Conservation (phyloP, 2,329 filamentous ascomycete genomes). For the Trichoderma breve region DNA sequence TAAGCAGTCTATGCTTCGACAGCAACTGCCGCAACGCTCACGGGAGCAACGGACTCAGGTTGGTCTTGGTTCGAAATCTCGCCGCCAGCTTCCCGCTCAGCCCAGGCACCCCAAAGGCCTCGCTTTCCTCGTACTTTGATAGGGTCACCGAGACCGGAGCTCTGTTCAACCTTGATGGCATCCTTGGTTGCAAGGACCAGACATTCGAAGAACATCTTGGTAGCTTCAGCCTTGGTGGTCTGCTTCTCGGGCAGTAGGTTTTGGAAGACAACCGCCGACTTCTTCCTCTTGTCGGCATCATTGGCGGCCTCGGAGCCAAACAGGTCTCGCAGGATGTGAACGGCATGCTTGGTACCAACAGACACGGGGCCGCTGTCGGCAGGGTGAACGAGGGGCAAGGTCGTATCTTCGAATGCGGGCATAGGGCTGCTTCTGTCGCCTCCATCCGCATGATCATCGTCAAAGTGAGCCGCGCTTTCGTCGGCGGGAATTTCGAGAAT, state of each 20-base stretch:
- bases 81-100: slow-evolving; percentile 69
- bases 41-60: slow-evolving; percentile 36
- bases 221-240: slow-evolving; percentile 85
- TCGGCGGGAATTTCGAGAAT: slow-evolving; percentile 64
- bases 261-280: slow-evolving; percentile 80
- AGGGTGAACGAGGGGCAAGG: slow-evolving; percentile 71
- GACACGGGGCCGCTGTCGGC: slow-evolving; percentile 84
- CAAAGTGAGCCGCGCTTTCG: slow-evolving; percentile 46
- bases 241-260: slow-evolving; percentile 79
- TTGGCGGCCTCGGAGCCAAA: slow-evolving; percentile 73
- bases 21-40: slow-evolving; percentile 35
- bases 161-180: slow-evolving; percentile 93
- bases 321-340: slow-evolving; percentile 86
- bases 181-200: slow-evolving; percentile 96
- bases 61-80: slow-evolving; percentile 56
- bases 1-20: slow-evolving; percentile 35
- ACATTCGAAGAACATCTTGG: slow-evolving; percentile 99
- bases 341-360: slow-evolving; percentile 88
- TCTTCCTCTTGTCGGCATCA: slow-evolving; percentile 69
- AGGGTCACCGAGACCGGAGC: slow-evolving; percentile 69
- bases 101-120: slow-evolving; percentile 97
- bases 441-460: slow-evolving; percentile 47
- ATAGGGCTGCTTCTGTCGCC: slow-evolving; percentile 45
- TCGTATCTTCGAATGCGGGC: slow-evolving; percentile 76
- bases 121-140: slow-evolving; percentile 87